A percentile compares a stretch with the other conserved stretches of the same genome.
phyloP scores from a whole-genome alignment of 306 rosid genomes.

The Vigna nakashimae region DNA sequence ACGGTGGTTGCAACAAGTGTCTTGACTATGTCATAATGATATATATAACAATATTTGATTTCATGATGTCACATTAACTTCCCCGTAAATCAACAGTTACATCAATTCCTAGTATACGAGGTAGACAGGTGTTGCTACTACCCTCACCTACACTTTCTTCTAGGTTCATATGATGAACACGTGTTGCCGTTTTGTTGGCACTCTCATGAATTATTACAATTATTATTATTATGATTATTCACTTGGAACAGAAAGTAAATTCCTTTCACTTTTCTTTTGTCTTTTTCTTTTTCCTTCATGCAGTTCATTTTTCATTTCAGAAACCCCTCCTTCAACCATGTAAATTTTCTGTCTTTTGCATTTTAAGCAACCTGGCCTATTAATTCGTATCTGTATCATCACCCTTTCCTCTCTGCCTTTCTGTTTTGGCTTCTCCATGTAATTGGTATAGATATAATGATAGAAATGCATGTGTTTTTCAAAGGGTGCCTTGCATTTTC shows the following conservation, averaged over 20 bases:
- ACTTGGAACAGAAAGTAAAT: conserved; percentile 33
- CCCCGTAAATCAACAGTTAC: conserved; percentile 51
- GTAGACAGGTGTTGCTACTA: conserved; percentile 44
- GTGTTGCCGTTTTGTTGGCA: conserved; percentile 39
- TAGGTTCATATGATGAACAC: conserved; percentile 31
- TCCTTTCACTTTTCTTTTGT: conserved; percentile 26
- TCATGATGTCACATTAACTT: conserved; percentile 56
- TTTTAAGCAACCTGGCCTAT: conserved; percentile 44
- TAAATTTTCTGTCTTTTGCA: conserved; percentile 35
- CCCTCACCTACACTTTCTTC: not conserved
- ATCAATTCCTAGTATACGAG: conserved; percentile 12
- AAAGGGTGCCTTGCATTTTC: conserved; percentile 8
- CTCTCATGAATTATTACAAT: not conserved
- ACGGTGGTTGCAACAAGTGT: conserved; percentile 42
- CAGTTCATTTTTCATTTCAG: not conserved
- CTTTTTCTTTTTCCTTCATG: conserved; percentile 26
- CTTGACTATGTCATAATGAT: conserved; percentile 57
- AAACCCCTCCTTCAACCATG: conserved; percentile 44
- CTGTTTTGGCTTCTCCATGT: conserved; percentile 8
- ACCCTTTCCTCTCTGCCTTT: conserved; percentile 23
- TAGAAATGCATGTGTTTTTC: not conserved
- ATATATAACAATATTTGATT: conserved; percentile 8
- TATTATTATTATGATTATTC: not conserved
- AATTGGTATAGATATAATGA: conserved; percentile 9
- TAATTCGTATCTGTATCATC: conserved; percentile 15